phyloP scores from a whole-genome alignment of 768 basidiomycete genomes.

The Tremella yokohamensis region DNA sequence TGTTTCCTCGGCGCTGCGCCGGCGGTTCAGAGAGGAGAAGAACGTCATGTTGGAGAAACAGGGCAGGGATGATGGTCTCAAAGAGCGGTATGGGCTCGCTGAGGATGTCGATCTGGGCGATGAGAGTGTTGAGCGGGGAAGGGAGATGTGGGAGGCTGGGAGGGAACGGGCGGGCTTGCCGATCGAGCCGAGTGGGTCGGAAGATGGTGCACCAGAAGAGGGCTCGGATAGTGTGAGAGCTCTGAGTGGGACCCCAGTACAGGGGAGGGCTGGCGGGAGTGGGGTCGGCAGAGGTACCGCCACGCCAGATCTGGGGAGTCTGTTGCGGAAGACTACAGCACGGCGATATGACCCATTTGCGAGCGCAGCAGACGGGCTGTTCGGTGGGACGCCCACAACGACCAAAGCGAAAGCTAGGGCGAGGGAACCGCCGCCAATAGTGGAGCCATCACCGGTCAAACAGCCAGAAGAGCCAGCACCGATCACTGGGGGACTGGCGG shows the following conservation, averaged over 20 bases:
- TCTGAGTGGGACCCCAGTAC: conserved; percentile 9
- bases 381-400: conserved; percentile 4
- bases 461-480: not conserved
- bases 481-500: conserved; percentile 13
- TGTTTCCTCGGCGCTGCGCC: conserved; percentile 69
- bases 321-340: conserved; percentile 22
- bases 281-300: conserved; percentile 7
- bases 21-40: conserved; percentile 82
- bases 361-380: conserved; percentile 12
- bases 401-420: conserved; percentile 27
- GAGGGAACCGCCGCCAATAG: not conserved
- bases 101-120: conserved; percentile 61
- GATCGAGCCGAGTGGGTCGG: conserved; percentile 14
- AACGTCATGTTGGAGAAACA: conserved; percentile 68
- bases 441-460: not conserved
- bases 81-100: conserved; percentile 72
- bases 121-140: conserved; percentile 57
- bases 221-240: conserved; percentile 8
- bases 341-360: conserved; percentile 46
- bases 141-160: conserved; percentile 60
- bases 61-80: conserved; percentile 67
- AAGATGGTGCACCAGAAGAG: conserved; percentile 2
- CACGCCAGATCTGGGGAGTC: not conserved
- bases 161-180: conserved; percentile 54
- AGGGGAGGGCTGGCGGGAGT: conserved; percentile 19